Percentiles rank a stretch among this genome's conserved stretches.
These are phyloP conservation scores for Ramularia endophylla DNA, from an alignment of 2,329 filamentous ascomycete genomes.

Conservation along the genomic window DNA sequence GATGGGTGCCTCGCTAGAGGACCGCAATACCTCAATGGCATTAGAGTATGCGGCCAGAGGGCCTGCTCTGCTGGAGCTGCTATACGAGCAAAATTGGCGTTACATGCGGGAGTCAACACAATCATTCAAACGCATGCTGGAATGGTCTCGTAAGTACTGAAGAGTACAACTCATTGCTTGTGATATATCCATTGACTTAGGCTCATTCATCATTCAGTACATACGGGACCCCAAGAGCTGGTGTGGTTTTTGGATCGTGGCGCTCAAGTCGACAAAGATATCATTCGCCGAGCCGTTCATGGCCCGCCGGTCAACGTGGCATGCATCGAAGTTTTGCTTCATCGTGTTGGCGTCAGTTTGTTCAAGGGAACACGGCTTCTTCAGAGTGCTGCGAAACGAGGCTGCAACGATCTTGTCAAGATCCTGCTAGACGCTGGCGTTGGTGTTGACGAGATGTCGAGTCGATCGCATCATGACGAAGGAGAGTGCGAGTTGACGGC, in stretches of 20 bases:
- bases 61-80: constrained; percentile 10
- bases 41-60: constrained; percentile 10
- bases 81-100: constrained; percentile 13
- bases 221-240: constrained; percentile 11
- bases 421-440: constrained; percentile 9
- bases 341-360: constrained; percentile 5
- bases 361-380: constrained; percentile 12
- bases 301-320: constrained; percentile 7
- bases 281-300: constrained; percentile 5
- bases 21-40: constrained; percentile 12
- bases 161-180: no score
- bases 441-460: constrained; percentile 11
- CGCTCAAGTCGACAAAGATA: constrained; percentile 8
- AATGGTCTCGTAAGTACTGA: no score
- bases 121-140: constrained; percentile 10
- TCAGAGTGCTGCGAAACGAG: constrained; percentile 13
- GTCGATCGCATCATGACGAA: constrained; percentile 4
- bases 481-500: constrained; percentile 11
- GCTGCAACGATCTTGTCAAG: constrained; percentile 8
- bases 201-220: no score
- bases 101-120: constrained; percentile 9
- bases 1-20: constrained; percentile 9
- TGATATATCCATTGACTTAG: no score
- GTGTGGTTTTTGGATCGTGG: constrained; percentile 15
- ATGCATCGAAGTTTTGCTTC: constrained; percentile 10